Evolutionary conservation across 2,329 filamentous ascomycete species (phyloP), one percentile per base, ranked within the genome.

Genomic region (Phyllosticta citrichinensis): DNA sequence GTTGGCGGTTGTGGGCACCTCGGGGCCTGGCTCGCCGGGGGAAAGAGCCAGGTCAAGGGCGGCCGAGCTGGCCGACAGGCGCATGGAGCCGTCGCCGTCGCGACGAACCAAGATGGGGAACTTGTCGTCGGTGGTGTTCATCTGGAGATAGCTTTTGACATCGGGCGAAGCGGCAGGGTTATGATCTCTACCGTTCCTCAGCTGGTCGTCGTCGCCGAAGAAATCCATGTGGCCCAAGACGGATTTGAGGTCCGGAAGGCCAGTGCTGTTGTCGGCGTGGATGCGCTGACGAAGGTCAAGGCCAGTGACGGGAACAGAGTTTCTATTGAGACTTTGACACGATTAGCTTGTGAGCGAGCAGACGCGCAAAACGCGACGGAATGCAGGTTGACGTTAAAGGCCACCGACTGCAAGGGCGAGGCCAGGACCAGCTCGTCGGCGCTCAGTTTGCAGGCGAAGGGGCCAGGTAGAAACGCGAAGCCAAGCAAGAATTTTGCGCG

Each of bases 251-350:
- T 79, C 77, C 52, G 77, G 72, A 55, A 76, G 70, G 63, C 71
- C 81, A 65, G 53, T 17, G 47, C 67, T 64, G 35, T 33, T 64
- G 35, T 33, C 56, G 55, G 40, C 40, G 40, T 47, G 17, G 40
- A 47, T 47, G 40, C 87, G 85, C 67, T 85, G 76, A 64, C 87
- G 83, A 66, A 81, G 85, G 66, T 87, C 83, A 65, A 86, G 84
- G 63, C 83, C 82, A 55, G 88, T 62, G 57, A 93, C 88, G 33
- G 93, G 93, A 88, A 97, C 92, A 4, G 93, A 97, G 75, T 96
- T 96, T 65, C 93, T 88, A 73, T 96, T 95, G 63, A 87, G 81
- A 66, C 90, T 95, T 67, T 67, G 65, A 62, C 61, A 64, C 63
- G 62, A 62, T 70, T 63, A 69, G 66, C 62, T 25, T 60, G 56